phyloP scores from a whole-genome alignment of 1,284 basidiomycete genomes.

The Kwoniella shivajii region DNA sequence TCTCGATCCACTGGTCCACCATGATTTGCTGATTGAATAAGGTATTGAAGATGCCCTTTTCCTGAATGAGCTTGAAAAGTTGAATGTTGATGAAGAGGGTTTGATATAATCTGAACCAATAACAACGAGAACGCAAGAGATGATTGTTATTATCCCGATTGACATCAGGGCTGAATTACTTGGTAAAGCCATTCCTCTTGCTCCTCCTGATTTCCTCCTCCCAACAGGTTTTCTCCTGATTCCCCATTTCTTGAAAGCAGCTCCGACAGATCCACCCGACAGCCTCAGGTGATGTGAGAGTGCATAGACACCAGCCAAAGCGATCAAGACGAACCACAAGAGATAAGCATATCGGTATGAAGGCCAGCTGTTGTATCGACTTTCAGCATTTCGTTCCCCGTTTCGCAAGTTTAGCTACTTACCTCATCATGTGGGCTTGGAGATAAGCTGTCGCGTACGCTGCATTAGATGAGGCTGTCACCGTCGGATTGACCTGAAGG shows the following conservation, averaged over 20 bases:
- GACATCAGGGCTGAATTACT: constrained; percentile 65
- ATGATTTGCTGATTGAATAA: constrained; percentile 71
- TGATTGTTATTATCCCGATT: constrained; percentile 56
- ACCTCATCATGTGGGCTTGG: constrained; percentile 51
- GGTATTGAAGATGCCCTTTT: constrained; percentile 40
- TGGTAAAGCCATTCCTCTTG: constrained; percentile 61
- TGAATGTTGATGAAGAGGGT: constrained; percentile 60
- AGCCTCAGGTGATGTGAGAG: constrained; percentile 48
- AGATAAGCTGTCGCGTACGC: constrained; percentile 48
- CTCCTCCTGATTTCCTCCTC: constrained; percentile 21
- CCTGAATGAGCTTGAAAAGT: constrained; percentile 42
- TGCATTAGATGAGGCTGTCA: constrained; percentile 30
- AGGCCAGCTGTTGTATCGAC: constrained; percentile 26
- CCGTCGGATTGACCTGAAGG: constrained; percentile 32
- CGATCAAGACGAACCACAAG: constrained; percentile 45
- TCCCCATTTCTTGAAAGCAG: constrained; percentile 42
- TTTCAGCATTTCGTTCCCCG: too few species aligned
- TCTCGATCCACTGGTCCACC: constrained; percentile 75
- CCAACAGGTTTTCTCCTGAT: constrained; percentile 38
- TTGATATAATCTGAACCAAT: constrained; percentile 75
- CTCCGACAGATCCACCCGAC: constrained; percentile 41
- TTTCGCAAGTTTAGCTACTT: too few species aligned
- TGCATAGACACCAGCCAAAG: constrained; percentile 38
- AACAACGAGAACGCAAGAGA: constrained; percentile 59
- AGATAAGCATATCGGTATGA: constrained; percentile 51